A percentile compares a stretch with the other conserved stretches of the same genome.
Conservation (phyloP, 1,284 basidiomycete species). For the Cystobasidium slooffiae region DNA sequence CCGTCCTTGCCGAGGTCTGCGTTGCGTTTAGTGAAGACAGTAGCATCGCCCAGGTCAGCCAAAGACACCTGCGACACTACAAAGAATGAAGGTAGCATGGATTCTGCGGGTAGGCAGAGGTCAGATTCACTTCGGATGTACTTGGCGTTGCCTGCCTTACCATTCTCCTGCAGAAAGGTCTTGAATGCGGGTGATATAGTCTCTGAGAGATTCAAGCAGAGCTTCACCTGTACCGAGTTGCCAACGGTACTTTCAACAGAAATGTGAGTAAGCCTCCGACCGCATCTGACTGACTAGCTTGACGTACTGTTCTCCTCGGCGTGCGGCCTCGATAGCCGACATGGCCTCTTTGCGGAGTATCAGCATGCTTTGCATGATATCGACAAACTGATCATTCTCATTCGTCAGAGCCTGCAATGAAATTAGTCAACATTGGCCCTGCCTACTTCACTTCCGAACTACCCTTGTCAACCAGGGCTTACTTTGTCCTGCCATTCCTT, state of each 20-base stretch:
- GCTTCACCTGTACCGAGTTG: slow-evolving; percentile 72
- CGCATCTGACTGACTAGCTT: neutral
- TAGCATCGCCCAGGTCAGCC: slow-evolving; percentile 50
- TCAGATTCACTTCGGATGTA: slow-evolving; percentile 46
- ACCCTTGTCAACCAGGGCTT: slow-evolving; percentile 48
- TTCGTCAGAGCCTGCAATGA: slow-evolving; percentile 59
- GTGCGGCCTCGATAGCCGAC: slow-evolving; percentile 65
- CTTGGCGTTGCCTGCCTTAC: slow-evolving; percentile 45
- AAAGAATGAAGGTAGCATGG: slow-evolving; percentile 71
- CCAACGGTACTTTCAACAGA: slow-evolving; percentile 65
- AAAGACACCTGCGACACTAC: slow-evolving; percentile 72
- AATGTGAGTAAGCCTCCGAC: neutral
- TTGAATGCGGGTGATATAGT: slow-evolving; percentile 3
- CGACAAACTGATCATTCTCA: slow-evolving; percentile 61
- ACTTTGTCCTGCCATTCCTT: slow-evolving; percentile 68
- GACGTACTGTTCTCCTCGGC: slow-evolving; percentile 13
- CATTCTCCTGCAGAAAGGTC: slow-evolving; percentile 46
- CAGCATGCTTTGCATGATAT: slow-evolving; percentile 65
- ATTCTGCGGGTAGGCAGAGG: slow-evolving; percentile 59
- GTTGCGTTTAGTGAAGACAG: neutral
- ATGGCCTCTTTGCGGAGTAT: slow-evolving; percentile 71
- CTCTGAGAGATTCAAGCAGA: slow-evolving; percentile 63
- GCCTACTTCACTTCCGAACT: slow-evolving; percentile 61
- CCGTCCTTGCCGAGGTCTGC: slow-evolving; percentile 41
- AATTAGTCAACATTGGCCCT: slow-evolving; percentile 62